A percentile compares a stretch with the other conserved stretches of the same genome.
Conservation (phyloP, 2,329 filamentous ascomycete species). For the Pyrenochaeta sp. region DNA sequence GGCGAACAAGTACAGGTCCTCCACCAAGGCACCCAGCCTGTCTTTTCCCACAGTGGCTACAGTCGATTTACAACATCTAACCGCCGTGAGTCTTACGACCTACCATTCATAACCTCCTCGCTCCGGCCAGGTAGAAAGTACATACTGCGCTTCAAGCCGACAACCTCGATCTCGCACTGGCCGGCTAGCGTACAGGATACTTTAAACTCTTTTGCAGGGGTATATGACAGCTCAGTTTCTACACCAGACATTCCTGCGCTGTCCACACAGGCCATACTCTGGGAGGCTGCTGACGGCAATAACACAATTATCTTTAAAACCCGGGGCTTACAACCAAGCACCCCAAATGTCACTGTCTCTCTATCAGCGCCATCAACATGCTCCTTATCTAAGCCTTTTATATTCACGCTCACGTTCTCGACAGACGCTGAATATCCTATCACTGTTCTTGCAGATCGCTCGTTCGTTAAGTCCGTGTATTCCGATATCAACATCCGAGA, state of each 20-base stretch:
- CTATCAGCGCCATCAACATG: constrained; percentile 12
- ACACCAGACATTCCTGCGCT: constrained; percentile 2
- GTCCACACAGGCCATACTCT: constrained; percentile 4
- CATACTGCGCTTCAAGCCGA: constrained; percentile 8
- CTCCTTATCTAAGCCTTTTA: constrained; percentile 8
- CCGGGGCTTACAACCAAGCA: constrained; percentile 4
- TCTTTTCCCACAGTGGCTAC: constrained; percentile 1
- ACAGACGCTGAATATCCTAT: constrained; percentile 10
- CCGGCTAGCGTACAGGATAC: constrained; percentile 7
- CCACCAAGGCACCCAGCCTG: constrained; percentile 7
- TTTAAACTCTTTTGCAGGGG: neutral
- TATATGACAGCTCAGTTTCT: neutral
- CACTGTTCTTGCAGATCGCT: constrained; percentile 9
- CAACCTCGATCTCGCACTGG: constrained; percentile 10
- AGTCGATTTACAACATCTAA: constrained; percentile 9
- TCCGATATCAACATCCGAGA: constrained; percentile 12
- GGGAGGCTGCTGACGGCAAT: constrained; percentile 6
- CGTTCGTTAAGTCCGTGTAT: constrained; percentile 5
- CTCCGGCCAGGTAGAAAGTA: constrained; percentile 12
- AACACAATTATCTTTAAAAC: constrained; percentile 7
- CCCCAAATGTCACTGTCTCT: constrained; percentile 12
- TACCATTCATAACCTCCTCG: constrained; percentile 10
- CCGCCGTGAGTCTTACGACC: constrained; percentile 8
- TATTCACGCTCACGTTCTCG: constrained; percentile 10
- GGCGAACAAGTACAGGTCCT: constrained; percentile 13